A percentile compares a stretch with the other conserved stretches of the same genome.
Evolutionary conservation across 129 eudicot genomes (phyloP).

Genomic region (Tanacetum coccineum): DNA sequence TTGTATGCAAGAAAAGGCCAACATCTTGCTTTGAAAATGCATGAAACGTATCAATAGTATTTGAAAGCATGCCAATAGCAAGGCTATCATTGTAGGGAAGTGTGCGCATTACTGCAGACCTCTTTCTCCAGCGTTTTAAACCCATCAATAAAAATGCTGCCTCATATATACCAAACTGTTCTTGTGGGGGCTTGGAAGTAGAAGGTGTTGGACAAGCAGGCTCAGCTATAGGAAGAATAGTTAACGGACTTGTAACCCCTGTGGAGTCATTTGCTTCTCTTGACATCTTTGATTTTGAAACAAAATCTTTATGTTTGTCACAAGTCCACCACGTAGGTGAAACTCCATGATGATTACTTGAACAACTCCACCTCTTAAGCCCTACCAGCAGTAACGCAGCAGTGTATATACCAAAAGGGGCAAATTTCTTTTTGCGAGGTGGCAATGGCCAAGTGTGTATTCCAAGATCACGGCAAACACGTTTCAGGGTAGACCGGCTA

Average conservation of each 20-base stretch:
- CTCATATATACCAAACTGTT: background rate
- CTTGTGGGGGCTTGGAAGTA: background rate
- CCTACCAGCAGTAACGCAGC: background rate
- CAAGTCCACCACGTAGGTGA: constrained; percentile 18
- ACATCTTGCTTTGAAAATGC: constrained; percentile 5
- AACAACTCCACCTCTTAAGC: constrained; percentile 18
- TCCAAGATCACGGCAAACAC: constrained; percentile 11
- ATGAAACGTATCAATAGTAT: background rate
- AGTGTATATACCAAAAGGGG: background rate
- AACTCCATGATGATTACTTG: constrained; percentile 15
- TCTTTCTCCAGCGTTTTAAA: constrained; percentile 13
- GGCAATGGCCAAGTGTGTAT: constrained; percentile 15
- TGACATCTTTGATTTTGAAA: background rate
- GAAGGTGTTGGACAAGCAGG: background rate
- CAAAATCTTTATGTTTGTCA: constrained; percentile 8
- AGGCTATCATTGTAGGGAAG: background rate
- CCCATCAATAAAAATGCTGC: background rate
- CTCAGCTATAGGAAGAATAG: background rate
- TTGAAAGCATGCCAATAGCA: background rate
- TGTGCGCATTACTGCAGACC: background rate
- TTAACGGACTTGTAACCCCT: background rate
- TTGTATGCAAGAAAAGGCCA: background rate
- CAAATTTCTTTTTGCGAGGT: background rate
- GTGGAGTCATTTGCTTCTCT: too few relatives aligned
- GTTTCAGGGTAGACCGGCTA: constrained; percentile 25